Evolutionary conservation across 768 basidiomycete species (phyloP).

Genomic region (Tylopilus sp.): DNA sequence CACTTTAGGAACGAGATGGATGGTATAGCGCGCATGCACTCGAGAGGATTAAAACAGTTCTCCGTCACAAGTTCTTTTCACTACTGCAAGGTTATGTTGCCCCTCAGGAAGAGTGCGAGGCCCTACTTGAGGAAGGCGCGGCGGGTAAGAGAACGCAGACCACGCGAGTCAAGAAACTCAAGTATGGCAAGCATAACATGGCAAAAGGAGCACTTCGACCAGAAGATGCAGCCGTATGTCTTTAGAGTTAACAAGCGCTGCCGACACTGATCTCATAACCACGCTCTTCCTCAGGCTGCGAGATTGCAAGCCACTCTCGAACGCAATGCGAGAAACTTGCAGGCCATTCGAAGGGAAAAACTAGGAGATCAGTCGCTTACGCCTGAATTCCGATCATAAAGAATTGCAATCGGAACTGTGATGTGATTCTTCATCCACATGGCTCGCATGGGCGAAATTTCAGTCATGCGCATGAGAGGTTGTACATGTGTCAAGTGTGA

Average conservation of each 20-base stretch:
- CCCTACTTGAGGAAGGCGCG: slow-evolving; percentile 46
- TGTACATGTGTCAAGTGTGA: slow-evolving; percentile 20
- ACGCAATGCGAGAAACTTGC: slow-evolving; percentile 33
- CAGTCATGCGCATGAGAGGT: slow-evolving; percentile 21
- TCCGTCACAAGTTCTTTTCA: slow-evolving; percentile 83
- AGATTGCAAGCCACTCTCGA: slow-evolving; percentile 66
- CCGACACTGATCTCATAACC: not conserved
- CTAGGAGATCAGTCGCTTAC: slow-evolving; percentile 20
- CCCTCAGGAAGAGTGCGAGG: slow-evolving; percentile 69
- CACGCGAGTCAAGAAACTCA: slow-evolving; percentile 48
- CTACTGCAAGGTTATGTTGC: slow-evolving; percentile 69
- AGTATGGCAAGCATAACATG: slow-evolving; percentile 81
- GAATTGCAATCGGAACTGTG: too few relatives aligned
- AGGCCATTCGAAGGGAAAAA: slow-evolving; percentile 26
- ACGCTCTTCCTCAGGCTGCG: slow-evolving; percentile 53
- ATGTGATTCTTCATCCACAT: too few relatives aligned
- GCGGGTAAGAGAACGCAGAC: slow-evolving; percentile 31
- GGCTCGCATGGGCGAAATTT: too few relatives aligned
- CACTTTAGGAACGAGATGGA: slow-evolving; percentile 71
- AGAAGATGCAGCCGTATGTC: slow-evolving; percentile 76
- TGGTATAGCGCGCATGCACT: slow-evolving; percentile 81
- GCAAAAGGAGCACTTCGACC: slow-evolving; percentile 80
- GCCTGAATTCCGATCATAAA: slow-evolving; percentile 14
- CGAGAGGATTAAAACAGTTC: slow-evolving; percentile 79
- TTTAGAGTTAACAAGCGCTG: not conserved